These are phyloP conservation scores for Colletotrichum somersetense DNA, from an alignment of 2,329 filamentous ascomycete genomes.

Conservation along the genomic window DNA sequence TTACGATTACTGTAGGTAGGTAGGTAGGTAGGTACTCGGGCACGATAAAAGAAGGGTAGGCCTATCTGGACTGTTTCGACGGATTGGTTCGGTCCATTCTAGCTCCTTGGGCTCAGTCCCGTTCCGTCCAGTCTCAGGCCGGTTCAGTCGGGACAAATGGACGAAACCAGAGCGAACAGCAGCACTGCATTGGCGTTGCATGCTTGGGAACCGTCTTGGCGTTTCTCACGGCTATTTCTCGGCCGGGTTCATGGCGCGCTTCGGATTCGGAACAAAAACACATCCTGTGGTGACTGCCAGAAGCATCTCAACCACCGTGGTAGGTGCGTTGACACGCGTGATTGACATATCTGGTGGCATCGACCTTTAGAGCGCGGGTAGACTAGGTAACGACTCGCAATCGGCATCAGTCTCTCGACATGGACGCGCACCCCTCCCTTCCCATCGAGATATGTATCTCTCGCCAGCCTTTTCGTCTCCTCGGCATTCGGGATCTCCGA, in stretches of 20 bases:
- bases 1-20: not conserved
- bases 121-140: slow-evolving; percentile 25
- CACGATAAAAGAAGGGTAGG: not conserved
- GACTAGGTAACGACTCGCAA: not conserved
- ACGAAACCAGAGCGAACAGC: slow-evolving; percentile 9
- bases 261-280: slow-evolving; percentile 20
- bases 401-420: not conserved
- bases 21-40: not conserved
- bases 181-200: not conserved
- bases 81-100: not conserved
- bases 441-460: not conserved
- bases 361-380: not conserved
- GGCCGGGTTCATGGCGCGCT: slow-evolving; percentile 23
- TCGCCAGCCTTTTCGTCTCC: not conserved
- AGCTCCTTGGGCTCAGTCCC: slow-evolving; percentile 6
- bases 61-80: not conserved
- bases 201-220: not conserved
- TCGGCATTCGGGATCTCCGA: not conserved
- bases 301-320: not conserved
- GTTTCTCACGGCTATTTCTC: slow-evolving; percentile 15
- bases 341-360: not conserved
- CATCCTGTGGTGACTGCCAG: not conserved
- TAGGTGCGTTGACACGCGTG: slow-evolving; percentile 3
- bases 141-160: slow-evolving; percentile 21
- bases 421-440: not conserved